Evolutionary conservation across 257 asterid species (phyloP).

Genomic region (Solanum pinnatisectum): DNA sequence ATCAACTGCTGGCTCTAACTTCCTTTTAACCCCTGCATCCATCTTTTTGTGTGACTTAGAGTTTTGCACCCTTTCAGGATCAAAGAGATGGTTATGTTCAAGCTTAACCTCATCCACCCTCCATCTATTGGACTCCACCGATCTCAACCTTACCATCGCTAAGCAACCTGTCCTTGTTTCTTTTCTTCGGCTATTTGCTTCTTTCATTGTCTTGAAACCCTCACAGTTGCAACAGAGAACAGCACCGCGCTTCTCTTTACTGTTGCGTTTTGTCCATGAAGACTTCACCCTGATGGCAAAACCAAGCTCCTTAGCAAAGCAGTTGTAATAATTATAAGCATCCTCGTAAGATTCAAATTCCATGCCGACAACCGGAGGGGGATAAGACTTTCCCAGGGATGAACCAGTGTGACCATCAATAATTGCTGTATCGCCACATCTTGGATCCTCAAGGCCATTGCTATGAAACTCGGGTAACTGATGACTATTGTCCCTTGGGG

Average conservation of each 20-base stretch:
- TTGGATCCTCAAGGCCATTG: conserved; percentile 1
- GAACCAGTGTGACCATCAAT: conserved; percentile 6
- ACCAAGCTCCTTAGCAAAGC: conserved; percentile 64
- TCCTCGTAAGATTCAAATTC: conserved; percentile 80
- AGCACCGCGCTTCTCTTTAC: conserved; percentile 84
- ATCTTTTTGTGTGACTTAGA: conserved; percentile 42
- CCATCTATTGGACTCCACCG: conserved; percentile 68
- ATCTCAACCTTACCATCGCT: conserved; percentile 73
- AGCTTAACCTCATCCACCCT: conserved; percentile 60
- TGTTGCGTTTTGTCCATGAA: conserved; percentile 80
- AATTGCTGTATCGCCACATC: conserved; percentile 4
- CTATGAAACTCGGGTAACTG: conserved; percentile 5
- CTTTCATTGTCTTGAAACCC: conserved; percentile 77
- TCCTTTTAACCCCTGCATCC: conserved; percentile 44
- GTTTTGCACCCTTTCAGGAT: conserved; percentile 36
- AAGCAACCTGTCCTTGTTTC: conserved; percentile 86
- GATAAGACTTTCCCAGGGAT: conserved; percentile 10
- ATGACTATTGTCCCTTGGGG: conserved; percentile 3
- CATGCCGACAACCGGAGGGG: conserved; percentile 56
- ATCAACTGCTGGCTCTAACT: conserved; percentile 26
- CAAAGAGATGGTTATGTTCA: conserved; percentile 69
- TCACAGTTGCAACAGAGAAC: conserved; percentile 86
- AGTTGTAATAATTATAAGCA: conserved; percentile 71
- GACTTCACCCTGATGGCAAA: conserved; percentile 75
- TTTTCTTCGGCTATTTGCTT: conserved; percentile 54